Evolutionary conservation across 345 rosid species (phyloP).

Genomic region (Kandelia obovata): DNA sequence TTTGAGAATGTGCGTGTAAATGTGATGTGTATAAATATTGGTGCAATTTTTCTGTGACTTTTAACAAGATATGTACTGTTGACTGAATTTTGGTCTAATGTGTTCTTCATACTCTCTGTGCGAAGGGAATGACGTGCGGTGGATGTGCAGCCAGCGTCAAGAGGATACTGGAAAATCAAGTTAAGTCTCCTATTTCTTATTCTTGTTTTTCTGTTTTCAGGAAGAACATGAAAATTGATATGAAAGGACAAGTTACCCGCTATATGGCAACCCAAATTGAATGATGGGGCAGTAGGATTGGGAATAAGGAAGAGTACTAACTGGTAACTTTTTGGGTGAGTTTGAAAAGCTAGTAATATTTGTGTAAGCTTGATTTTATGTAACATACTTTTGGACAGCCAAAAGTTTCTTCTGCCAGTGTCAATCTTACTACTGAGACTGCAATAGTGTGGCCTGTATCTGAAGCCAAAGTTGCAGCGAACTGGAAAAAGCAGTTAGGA

Average conservation of each 20-base stretch:
- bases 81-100: too few relatives aligned
- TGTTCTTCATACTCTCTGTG: constrained; percentile 4
- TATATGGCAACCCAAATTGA: too few relatives aligned
- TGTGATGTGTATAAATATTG: too few relatives aligned
- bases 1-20: too few relatives aligned
- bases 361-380: not conserved
- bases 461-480: constrained; percentile 64
- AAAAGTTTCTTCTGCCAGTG: constrained; percentile 82
- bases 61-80: too few relatives aligned
- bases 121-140: constrained; percentile 97
- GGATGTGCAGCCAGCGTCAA: constrained; percentile 97
- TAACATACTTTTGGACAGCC: constrained; percentile 48
- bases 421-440: constrained; percentile 89
- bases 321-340: too few relatives aligned
- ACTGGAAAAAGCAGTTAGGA: constrained; percentile 81
- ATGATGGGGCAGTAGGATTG: too few relatives aligned
- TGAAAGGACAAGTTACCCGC: too few relatives aligned
- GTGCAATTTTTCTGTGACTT: too few relatives aligned
- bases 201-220: not conserved
- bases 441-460: constrained; percentile 87
- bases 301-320: too few relatives aligned
- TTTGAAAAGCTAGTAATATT: too few relatives aligned
- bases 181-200: constrained; percentile 32
- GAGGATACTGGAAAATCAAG: constrained; percentile 89
- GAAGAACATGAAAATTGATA: not conserved